These are phyloP conservation scores for Ustilago shanxiensis DNA, from an alignment of 1,284 basidiomycete genomes.

Conservation along the genomic window DNA sequence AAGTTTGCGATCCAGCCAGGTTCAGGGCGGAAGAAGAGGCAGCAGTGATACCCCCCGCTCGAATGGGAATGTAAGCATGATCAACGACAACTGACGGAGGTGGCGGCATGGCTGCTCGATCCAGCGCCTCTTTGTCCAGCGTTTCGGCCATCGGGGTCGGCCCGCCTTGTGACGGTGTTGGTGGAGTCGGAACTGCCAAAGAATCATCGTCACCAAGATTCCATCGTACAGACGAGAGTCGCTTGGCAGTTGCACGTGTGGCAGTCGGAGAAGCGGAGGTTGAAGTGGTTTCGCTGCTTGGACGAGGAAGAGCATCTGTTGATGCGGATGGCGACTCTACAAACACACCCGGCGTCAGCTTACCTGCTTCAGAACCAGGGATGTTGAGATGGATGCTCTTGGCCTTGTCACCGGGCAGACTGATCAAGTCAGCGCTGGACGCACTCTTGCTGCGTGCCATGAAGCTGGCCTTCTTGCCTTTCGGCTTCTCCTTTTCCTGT, in stretches of 20 bases:
- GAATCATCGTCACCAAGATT: slow-evolving; percentile 19
- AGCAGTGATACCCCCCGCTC: slow-evolving; percentile 36
- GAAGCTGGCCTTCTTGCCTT: slow-evolving; percentile 12
- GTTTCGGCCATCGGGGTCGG: slow-evolving; percentile 15
- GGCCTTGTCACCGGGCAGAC: slow-evolving; percentile 4
- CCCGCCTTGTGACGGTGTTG: slow-evolving; percentile 15
- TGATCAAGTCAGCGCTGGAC: slow-evolving; percentile 15
- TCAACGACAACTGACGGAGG: slow-evolving; percentile 41
- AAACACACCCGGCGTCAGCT: slow-evolving; percentile 7
- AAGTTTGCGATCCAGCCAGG: background rate
- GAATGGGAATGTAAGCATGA: slow-evolving; percentile 44
- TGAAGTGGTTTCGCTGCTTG: slow-evolving; percentile 18
- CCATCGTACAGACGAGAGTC: slow-evolving; percentile 47
- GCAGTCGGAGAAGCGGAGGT: background rate
- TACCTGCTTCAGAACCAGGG: slow-evolving; percentile 7
- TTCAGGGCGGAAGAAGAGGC: slow-evolving; percentile 23
- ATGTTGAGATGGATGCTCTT: slow-evolving; percentile 22
- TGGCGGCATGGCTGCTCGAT: slow-evolving; percentile 38
- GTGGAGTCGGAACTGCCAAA: background rate
- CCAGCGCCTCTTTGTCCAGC: slow-evolving; percentile 17
- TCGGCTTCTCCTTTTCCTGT: slow-evolving; percentile 18
- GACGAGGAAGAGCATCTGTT: slow-evolving; percentile 19
- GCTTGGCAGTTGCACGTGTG: slow-evolving; percentile 14
- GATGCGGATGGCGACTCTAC: slow-evolving; percentile 39
- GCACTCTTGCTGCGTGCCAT: slow-evolving; percentile 17